Base-by-base conservation (phyloP, 805 yeast species). In the Barnettozyma sp. region DNA sequence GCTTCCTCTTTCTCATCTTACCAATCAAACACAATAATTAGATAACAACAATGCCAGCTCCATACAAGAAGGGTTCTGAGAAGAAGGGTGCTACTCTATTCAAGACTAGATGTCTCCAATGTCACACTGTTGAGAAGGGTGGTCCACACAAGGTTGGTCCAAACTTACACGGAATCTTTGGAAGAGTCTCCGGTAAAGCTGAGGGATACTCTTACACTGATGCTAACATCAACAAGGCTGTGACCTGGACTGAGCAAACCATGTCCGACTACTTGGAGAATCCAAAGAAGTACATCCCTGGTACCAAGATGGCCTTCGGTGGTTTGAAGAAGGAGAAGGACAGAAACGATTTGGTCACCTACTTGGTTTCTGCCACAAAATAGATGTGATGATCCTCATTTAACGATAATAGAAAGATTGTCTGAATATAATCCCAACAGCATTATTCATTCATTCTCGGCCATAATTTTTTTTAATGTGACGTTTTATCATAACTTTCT, bases 301-400 rank as follows among this genome's bases (percentile, higher is more conserved):
- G 98, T 68, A 92, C 97, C 74, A 92, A 92, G 83, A 92, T 92
- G 98, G 97, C 98, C 50, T 92, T 90, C 59, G 98, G 96, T 72
- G 98, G 98, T 73, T 78, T 92, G 70, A 92, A 92, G 88, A 92
- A 92, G 78, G 81, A 87, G 50, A 90, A 87, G 82, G 98, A 92
- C 76, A 86, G 97, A 81, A 84, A 85, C 72, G 97, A 92, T 66
- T 72, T 92, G 66, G 70, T 90, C 59, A 77, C 97, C 56, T 90
- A 86, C 82, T 74, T 90, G 63, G 59, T 56, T 27, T 54, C 57
- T 40, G 78, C 79, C 40, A 49, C 66, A 48, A 71, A 72, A 65
- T 72, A 70, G 59, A 28, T 14, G n/a, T n/a, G n/a, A n/a, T 22
- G 16, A 30, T 11, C 22, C 18, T 17, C n/a, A 16, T 6, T 18